Evolutionary conservation across 164 flowering plant species (phyloP).

Genomic region (Liquidambar formosana): DNA sequence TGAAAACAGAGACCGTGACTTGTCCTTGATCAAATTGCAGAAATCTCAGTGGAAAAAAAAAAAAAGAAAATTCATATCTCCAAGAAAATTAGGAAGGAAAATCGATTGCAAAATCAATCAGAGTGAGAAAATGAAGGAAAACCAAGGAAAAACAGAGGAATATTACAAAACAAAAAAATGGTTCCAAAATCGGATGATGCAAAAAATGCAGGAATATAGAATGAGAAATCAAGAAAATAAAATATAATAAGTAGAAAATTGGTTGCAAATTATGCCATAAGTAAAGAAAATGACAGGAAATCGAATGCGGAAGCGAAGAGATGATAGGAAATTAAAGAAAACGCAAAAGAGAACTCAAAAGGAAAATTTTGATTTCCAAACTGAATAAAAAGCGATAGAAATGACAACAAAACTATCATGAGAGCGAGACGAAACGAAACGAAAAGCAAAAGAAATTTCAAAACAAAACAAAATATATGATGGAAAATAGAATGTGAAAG

Average conservation of each 20-base stretch:
- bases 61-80: not conserved
- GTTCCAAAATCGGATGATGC: no score
- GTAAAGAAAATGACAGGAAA: no score
- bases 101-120: not conserved
- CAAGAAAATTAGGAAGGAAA: no score
- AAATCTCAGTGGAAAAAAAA: not conserved
- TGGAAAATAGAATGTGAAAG: no score
- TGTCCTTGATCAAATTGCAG: not conserved
- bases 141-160: not conserved
- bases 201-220: no score
- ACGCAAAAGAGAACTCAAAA: no score
- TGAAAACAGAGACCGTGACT: slow-evolving; percentile 12
- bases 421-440: no score
- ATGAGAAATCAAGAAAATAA: not conserved
- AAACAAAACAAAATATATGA: no score
- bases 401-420: no score
- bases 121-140: not conserved
- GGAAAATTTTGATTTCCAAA: no score
- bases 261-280: not conserved
- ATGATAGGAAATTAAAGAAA: not conserved
- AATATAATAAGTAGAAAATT: not conserved
- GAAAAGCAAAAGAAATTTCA: no score
- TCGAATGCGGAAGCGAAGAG: not conserved
- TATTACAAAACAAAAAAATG: not conserved
- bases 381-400: no score